Conservation (phyloP, 1,284 basidiomycete genomes). For the Xanthoconium separans region DNA sequence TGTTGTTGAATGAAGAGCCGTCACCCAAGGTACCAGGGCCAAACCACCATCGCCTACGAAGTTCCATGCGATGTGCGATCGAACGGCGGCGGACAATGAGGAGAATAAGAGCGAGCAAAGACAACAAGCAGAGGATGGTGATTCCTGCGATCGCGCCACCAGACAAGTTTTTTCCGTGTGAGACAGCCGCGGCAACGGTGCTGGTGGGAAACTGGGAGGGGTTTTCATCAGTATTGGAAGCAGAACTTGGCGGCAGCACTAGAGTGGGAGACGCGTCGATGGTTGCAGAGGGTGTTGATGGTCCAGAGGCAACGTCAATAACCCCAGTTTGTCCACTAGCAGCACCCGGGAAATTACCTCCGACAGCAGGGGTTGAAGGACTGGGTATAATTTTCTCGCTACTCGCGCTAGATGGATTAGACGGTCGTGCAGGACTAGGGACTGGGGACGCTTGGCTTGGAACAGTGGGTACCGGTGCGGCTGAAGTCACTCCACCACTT, state of each 20-base stretch:
- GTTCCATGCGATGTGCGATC: constrained; percentile 29
- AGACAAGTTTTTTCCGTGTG: constrained; percentile 21
- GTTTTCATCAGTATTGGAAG: background rate
- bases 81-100: constrained; percentile 36
- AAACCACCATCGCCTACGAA: constrained; percentile 31
- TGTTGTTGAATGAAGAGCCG: constrained; percentile 3
- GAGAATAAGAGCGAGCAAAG: constrained; percentile 23
- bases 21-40: constrained; percentile 1
- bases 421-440: background rate
- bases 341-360: background rate
- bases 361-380: background rate
- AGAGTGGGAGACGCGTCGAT: background rate
- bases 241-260: background rate
- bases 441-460: background rate
- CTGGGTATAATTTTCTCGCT: background rate
- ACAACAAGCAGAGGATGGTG: constrained; percentile 24
- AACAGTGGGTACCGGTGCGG: background rate
- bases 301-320: background rate
- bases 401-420: background rate
- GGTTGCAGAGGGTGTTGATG: background rate
- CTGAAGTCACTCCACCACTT: background rate
- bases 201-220: constrained; percentile 3
- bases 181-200: constrained; percentile 1
- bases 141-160: constrained; percentile 32
- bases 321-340: background rate